phyloP scores from a whole-genome alignment of 2,329 filamentous ascomycete species.

The Pseudogymnoascus sp. region DNA sequence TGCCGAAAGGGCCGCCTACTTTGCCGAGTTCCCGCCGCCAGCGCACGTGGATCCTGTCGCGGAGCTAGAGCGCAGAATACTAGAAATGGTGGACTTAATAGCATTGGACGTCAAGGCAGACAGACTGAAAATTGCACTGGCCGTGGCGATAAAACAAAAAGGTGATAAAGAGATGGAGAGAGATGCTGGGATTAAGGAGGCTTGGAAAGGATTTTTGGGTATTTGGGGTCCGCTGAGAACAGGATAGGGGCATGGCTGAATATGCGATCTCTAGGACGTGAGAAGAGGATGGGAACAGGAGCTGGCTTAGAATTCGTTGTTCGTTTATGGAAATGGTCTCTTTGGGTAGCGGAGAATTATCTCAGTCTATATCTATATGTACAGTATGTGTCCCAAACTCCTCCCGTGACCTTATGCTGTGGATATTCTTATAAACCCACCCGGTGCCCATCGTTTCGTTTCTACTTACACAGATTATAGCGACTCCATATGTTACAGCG shows the following conservation, averaged over 20 bases:
- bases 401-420: background rate
- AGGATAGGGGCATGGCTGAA: background rate
- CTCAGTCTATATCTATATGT: background rate
- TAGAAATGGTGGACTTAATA: background rate
- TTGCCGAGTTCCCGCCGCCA: background rate
- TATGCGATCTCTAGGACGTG: background rate
- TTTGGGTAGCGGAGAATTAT: background rate
- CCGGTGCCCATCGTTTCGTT: background rate
- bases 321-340: background rate
- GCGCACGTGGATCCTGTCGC: background rate
- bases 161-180: background rate
- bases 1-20: background rate
- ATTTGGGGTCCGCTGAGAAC: background rate
- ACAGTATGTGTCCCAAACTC: constrained; percentile 1
- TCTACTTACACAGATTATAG: constrained; percentile 7
- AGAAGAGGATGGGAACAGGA: background rate
- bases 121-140: background rate
- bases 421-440: background rate
- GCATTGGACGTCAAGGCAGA: background rate
- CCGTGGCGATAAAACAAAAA: background rate
- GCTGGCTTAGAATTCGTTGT: background rate
- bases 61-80: background rate
- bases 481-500: background rate
- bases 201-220: background rate
- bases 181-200: background rate